Conservation (phyloP, 192 early-diverging fungal genomes). For the Geranomyces michiganensis region DNA sequence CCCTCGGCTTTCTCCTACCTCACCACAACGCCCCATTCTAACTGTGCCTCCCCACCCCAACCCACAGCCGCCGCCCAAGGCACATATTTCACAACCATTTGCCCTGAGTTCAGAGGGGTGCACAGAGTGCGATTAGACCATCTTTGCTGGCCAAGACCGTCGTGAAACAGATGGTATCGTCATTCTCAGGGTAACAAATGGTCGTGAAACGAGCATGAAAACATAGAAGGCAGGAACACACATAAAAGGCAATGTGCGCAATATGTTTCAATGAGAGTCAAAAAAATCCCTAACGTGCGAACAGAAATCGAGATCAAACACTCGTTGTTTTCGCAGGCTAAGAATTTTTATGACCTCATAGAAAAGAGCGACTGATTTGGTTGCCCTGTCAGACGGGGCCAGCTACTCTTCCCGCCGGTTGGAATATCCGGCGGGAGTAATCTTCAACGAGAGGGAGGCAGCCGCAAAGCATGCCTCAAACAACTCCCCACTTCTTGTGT, state of each 20-base stretch:
- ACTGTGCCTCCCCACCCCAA: too few species aligned
- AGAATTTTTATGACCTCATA: slow-evolving; percentile 22
- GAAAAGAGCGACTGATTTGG: slow-evolving; percentile 1
- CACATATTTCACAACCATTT: not conserved
- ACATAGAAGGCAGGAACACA: not conserved
- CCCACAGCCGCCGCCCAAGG: too few species aligned
- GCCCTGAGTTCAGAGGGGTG: slow-evolving; percentile 5
- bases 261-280: not conserved
- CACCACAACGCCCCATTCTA: too few species aligned
- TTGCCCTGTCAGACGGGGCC: slow-evolving; percentile 15
- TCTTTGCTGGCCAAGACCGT: not conserved
- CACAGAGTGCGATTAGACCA: slow-evolving; percentile 3
- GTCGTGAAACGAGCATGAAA: not conserved
- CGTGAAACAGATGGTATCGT: not conserved
- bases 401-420: slow-evolving; percentile 15
- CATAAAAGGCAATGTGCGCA: too few species aligned
- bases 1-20: too few species aligned
- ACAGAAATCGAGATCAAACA: not conserved
- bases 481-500: slow-evolving; percentile 25
- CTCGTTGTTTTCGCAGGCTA: slow-evolving; percentile 1
- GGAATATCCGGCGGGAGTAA: slow-evolving; percentile 25
- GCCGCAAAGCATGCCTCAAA: slow-evolving; percentile 7
- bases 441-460: slow-evolving; percentile 24
- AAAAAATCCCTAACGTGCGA: slow-evolving; percentile 8
- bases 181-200: not conserved